phyloP scores from a whole-genome alignment of 2,329 filamentous ascomycete genomes.

The Dothiorella sarmentorum region DNA sequence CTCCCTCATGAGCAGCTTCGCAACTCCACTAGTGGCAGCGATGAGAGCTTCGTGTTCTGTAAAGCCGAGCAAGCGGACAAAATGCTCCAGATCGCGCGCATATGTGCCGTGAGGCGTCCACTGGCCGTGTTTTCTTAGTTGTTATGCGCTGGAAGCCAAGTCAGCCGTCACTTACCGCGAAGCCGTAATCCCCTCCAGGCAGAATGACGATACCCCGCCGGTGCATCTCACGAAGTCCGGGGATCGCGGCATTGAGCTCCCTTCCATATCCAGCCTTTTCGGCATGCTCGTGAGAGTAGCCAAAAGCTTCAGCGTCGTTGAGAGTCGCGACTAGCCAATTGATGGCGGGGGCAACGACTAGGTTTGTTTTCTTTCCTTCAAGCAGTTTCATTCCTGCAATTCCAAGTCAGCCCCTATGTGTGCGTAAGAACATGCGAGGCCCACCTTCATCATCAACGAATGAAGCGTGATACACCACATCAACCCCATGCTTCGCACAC shows the following conservation, averaged over 20 bases:
- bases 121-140: constrained; percentile 26
- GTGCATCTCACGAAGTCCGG: constrained; percentile 45
- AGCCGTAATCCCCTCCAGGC: constrained; percentile 34
- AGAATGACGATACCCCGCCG: constrained; percentile 44
- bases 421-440: constrained; percentile 29
- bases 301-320: constrained; percentile 39
- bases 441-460: constrained; percentile 34
- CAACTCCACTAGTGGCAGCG: constrained; percentile 41
- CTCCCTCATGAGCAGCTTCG: constrained; percentile 42
- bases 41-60: constrained; percentile 45
- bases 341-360: constrained; percentile 43
- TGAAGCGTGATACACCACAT: constrained; percentile 48
- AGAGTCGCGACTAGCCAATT: constrained; percentile 44
- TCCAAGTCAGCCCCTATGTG: no score
- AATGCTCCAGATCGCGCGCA: constrained; percentile 47
- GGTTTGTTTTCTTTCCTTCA: constrained; percentile 38
- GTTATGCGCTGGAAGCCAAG: neutral
- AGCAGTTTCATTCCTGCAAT: constrained; percentile 36
- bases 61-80: constrained; percentile 45
- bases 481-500: constrained; percentile 44
- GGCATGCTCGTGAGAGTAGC: constrained; percentile 42
- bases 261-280: constrained; percentile 45
- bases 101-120: constrained; percentile 51
- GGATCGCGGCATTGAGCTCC: constrained; percentile 41
- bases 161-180: neutral